These are phyloP conservation scores for Kurtzmaniella quercitrusa DNA, from an alignment of 1,139 yeast species.

Conservation along the genomic window DNA sequence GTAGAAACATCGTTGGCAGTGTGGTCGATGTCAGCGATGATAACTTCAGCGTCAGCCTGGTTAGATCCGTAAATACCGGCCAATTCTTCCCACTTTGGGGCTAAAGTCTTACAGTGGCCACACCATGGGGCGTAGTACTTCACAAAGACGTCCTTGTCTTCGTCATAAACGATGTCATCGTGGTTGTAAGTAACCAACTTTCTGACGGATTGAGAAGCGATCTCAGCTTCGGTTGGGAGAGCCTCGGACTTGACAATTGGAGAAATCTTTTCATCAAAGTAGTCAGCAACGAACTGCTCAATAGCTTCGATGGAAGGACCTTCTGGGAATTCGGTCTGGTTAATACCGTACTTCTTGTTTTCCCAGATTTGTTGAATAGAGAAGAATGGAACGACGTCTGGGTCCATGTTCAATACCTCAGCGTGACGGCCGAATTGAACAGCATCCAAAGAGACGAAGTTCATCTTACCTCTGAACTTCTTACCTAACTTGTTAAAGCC, in stretches of 20 bases:
- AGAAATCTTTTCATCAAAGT: conserved; percentile 56
- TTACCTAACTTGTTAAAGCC: conserved; percentile 63
- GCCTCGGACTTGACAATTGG: conserved; percentile 85
- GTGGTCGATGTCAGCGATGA: conserved; percentile 86
- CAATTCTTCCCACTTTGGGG: conserved; percentile 87
- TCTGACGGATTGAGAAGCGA: conserved; percentile 67
- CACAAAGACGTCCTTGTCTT: conserved; percentile 79
- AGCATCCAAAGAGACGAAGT: conserved; percentile 89
- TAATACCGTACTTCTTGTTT: conserved; percentile 75
- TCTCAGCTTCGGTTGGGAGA: conserved; percentile 64
- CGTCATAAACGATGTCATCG: conserved; percentile 63
- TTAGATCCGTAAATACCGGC: conserved; percentile 62
- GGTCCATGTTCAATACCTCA: conserved; percentile 75
- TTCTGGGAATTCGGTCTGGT: conserved; percentile 38
- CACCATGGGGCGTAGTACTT: conserved; percentile 99
- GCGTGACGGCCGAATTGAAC: conserved; percentile 83
- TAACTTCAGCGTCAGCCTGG: conserved; percentile 47
- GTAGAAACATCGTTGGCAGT: conserved; percentile 84
- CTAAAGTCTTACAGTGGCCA: conserved; percentile 96
- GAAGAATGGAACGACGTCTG: conserved; percentile 82
- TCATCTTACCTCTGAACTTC: conserved; percentile 72
- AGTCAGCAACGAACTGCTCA: conserved; percentile 61
- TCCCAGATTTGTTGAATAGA: conserved; percentile 71
- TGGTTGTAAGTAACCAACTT: conserved; percentile 85
- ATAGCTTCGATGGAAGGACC: conserved; percentile 42